phyloP scores from a whole-genome alignment of 805 yeast species.

The Dipodascopsis uninucleata region DNA sequence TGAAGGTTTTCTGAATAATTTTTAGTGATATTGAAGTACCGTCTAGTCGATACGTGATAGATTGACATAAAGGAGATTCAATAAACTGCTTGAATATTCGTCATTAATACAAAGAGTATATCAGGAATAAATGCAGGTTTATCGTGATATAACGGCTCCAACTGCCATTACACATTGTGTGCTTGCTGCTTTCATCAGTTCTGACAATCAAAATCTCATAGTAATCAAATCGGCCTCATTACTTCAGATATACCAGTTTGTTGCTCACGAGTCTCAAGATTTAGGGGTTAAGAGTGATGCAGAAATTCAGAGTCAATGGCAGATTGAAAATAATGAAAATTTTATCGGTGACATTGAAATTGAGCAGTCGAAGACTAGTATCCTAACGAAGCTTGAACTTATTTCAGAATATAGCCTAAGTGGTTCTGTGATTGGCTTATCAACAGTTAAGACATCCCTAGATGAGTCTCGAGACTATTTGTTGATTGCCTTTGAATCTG shows the following conservation, averaged over 20 bases:
- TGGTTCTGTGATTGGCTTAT: conserved; percentile 63
- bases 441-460: conserved; percentile 39
- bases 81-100: too few species aligned
- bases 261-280: conserved; percentile 31
- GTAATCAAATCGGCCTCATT: conserved; percentile 63
- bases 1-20: too few species aligned
- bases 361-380: conserved; percentile 27
- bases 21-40: too few species aligned
- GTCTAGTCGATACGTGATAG: too few species aligned
- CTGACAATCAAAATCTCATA: conserved; percentile 48
- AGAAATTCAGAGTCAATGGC: too few species aligned
- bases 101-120: too few species aligned
- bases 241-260: conserved; percentile 56
- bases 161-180: conserved; percentile 63
- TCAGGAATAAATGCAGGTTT: conserved; percentile 68
- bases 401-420: conserved; percentile 65
- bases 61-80: too few species aligned
- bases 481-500: conserved; percentile 62
- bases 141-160: conserved; percentile 73
- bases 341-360: conserved; percentile 30
- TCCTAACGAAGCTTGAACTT: conserved; percentile 39
- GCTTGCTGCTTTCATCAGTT: conserved; percentile 30
- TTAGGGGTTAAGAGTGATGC: conserved; percentile 29
- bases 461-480: conserved; percentile 57
- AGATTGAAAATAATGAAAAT: conserved; percentile 26